These are phyloP conservation scores for Alnus rubra DNA, from an alignment of 306 rosid genomes.

Conservation along the genomic window DNA sequence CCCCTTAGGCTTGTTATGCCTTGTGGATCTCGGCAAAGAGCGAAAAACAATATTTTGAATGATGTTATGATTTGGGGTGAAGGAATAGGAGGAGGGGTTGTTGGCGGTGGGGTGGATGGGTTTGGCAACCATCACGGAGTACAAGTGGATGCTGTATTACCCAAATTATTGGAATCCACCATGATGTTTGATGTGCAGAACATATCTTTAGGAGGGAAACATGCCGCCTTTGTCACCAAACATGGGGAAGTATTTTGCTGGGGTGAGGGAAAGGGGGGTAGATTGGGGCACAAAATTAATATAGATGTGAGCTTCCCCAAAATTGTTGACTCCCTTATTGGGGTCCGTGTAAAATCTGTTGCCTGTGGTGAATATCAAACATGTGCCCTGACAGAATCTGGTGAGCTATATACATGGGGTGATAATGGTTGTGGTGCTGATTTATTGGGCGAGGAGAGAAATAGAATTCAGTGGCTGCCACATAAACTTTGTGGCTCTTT, in stretches of 20 bases:
- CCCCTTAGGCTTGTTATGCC: conserved; percentile 38
- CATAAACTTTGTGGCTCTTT: conserved; percentile 57
- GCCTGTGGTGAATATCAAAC: conserved; percentile 82
- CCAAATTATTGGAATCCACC: conserved; percentile 71
- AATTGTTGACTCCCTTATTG: conserved; percentile 62
- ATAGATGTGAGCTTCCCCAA: conserved; percentile 62
- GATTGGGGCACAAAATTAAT: conserved; percentile 68
- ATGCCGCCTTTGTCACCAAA: conserved; percentile 74
- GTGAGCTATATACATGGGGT: conserved; percentile 82
- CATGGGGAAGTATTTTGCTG: conserved; percentile 87
- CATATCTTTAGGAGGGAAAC: conserved; percentile 77
- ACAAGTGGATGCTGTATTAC: conserved; percentile 53
- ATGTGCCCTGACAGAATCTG: conserved; percentile 65
- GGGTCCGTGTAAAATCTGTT: conserved; percentile 50
- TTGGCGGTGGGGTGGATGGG: conserved; percentile 45
- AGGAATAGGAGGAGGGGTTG: conserved; percentile 48
- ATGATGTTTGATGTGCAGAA: conserved; percentile 62
- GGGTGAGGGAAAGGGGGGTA: conserved; percentile 79
- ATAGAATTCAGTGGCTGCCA: conserved; percentile 65
- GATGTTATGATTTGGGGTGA: conserved; percentile 95
- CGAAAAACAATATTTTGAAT: conserved; percentile 53
- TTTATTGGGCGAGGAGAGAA: conserved; percentile 39
- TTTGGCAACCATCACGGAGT: conserved; percentile 31
- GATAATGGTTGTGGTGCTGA: conserved; percentile 47
- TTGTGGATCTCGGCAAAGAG: conserved; percentile 37